Conservation (phyloP, 257 asterid genomes). For the Penstemon davidsonii region DNA sequence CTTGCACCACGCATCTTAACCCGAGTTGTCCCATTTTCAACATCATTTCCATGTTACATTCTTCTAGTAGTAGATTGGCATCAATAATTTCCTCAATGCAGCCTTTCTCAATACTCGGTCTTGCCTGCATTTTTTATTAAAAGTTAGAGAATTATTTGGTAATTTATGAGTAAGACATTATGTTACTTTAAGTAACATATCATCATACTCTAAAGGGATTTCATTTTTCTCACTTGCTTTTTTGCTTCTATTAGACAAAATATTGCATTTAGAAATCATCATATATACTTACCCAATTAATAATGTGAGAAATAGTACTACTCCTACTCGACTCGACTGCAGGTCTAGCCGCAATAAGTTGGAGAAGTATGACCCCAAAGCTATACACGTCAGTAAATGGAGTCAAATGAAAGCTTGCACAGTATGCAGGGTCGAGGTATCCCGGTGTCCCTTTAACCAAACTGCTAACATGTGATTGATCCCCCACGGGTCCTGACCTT, state of each 20-base stretch:
- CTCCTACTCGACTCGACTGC: constrained; percentile 44
- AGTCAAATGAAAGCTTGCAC: constrained; percentile 58
- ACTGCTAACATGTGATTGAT: constrained; percentile 76
- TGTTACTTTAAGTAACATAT: too few relatives aligned
- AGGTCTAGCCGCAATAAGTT: constrained; percentile 74
- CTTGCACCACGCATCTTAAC: constrained; percentile 56
- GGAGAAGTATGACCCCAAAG: constrained; percentile 76
- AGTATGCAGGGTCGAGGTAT: constrained; percentile 84
- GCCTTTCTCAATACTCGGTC: constrained; percentile 61
- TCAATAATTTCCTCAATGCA: constrained; percentile 57
- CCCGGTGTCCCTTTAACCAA: constrained; percentile 78
- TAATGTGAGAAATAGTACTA: constrained; percentile 49
- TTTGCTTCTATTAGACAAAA: too few relatives aligned
- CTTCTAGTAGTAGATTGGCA: constrained; percentile 52
- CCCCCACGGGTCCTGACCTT: constrained; percentile 64
- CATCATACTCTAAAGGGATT: too few relatives aligned
- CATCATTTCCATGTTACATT: constrained; percentile 63
- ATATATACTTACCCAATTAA: constrained; percentile 57
- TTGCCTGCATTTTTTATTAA: constrained; percentile 50
- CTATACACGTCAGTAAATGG: constrained; percentile 75
- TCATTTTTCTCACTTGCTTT: too few relatives aligned
- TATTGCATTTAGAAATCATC: too few relatives aligned
- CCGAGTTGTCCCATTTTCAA: constrained; percentile 65
- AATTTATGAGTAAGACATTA: too few relatives aligned
- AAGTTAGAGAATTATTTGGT: neutral